Evolutionary conservation across 495 filamentous ascomycete genomes (phyloP).

Genomic region (Hyaloscypha variabilis): DNA sequence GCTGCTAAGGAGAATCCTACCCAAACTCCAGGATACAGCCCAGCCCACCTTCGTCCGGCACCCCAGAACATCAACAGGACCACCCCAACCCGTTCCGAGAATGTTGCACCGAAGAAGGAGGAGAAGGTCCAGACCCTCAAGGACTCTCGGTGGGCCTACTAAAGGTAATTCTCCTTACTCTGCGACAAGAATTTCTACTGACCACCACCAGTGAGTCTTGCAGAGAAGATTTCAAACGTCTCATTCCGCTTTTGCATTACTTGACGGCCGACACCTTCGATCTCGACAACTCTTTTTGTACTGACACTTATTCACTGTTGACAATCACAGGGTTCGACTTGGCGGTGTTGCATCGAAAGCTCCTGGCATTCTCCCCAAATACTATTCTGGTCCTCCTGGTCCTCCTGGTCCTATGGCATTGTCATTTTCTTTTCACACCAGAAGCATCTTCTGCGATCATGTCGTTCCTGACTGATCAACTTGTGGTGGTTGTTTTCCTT

Average conservation of each 20-base stretch:
- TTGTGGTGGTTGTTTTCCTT: background rate
- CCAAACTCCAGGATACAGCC: background rate
- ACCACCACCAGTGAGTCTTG: background rate
- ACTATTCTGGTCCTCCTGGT: background rate
- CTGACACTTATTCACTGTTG: background rate
- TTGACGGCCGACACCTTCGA: background rate
- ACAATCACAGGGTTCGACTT: background rate
- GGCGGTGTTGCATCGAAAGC: background rate
- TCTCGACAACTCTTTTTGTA: background rate
- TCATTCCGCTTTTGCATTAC: background rate
- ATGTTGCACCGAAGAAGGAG: background rate
- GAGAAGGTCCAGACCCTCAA: slow-evolving; percentile 3
- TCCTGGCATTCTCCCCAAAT: background rate
- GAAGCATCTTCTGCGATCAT: background rate
- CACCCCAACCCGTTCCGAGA: background rate
- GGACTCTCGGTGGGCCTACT: slow-evolving; percentile 14
- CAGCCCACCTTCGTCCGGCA: background rate
- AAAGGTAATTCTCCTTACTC: background rate
- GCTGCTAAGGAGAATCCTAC: background rate
- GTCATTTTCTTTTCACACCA: background rate
- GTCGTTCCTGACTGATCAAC: background rate
- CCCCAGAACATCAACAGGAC: background rate
- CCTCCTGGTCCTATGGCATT: background rate
- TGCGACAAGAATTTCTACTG: background rate
- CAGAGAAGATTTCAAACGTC: background rate